A percentile compares a stretch with the other conserved stretches of the same genome.
Evolutionary conservation across 2,329 filamentous ascomycete genomes (phyloP).

Genomic region (Taxawa tesnikishii): DNA sequence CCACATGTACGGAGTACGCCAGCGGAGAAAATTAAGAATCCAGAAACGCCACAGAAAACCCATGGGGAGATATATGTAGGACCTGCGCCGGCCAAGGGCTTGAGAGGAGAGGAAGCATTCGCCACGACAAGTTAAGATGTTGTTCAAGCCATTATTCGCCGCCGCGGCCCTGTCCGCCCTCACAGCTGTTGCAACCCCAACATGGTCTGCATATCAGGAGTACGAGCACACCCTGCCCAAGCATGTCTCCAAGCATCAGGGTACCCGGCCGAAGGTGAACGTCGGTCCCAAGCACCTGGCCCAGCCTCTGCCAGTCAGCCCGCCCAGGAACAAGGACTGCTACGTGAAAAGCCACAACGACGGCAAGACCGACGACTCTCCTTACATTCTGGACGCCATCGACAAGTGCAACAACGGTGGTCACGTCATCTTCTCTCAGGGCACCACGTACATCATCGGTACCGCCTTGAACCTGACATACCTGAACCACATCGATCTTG

Average conservation of each 20-base stretch:
- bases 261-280: conserved; percentile 18
- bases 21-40: too few species aligned
- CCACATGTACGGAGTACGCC: too few species aligned
- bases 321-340: conserved; percentile 24
- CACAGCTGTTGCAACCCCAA: conserved; percentile 10
- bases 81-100: too few species aligned
- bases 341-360: conserved; percentile 25
- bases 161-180: conserved; percentile 10
- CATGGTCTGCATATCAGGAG: conserved; percentile 17
- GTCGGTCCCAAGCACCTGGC: conserved; percentile 23
- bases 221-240: conserved; percentile 12
- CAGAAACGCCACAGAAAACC: too few species aligned
- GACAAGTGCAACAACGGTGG: conserved; percentile 51
- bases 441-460: conserved; percentile 47
- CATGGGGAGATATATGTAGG: too few species aligned
- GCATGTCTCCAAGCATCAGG: conserved; percentile 11
- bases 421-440: conserved; percentile 44
- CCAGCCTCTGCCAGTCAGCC: conserved; percentile 21
- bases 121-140: too few species aligned
- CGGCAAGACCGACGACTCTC: conserved; percentile 35
- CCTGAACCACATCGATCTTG: conserved; percentile 50
- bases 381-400: conserved; percentile 41
- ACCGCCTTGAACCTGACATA: conserved; percentile 55
- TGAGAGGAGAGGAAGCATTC: too few species aligned
- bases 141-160: conserved; percentile 5